Evolutionary conservation across 1,139 yeast species (phyloP).

Genomic region (Kurtzmaniella quercitrusa): DNA sequence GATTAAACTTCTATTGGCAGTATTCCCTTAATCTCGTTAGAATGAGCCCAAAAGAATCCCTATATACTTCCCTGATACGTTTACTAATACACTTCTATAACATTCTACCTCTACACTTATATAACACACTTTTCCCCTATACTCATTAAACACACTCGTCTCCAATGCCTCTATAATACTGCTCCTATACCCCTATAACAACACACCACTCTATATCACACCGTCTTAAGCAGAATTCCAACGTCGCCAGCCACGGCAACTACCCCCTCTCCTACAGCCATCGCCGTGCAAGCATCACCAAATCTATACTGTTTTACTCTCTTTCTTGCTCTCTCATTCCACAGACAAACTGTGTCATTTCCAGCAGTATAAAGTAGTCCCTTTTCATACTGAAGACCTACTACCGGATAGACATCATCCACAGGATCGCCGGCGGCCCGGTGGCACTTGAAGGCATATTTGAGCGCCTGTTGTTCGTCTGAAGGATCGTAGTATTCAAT

Average conservation of each 20-base stretch:
- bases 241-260: neutral
- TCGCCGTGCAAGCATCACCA: neutral
- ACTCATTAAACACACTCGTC: no score
- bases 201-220: neutral
- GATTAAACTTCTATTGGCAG: no score
- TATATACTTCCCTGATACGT: no score
- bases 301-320: conserved; percentile 49
- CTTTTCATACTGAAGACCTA: conserved; percentile 55
- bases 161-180: no score
- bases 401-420: conserved; percentile 75
- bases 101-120: no score
- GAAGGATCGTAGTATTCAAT: conserved; percentile 64
- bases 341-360: conserved; percentile 69
- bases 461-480: conserved; percentile 40
- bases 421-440: conserved; percentile 30
- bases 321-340: conserved; percentile 69
- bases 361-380: conserved; percentile 64
- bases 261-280: neutral
- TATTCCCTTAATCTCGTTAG: no score
- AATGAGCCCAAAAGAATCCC: no score
- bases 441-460: conserved; percentile 86
- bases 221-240: conserved; percentile 3
- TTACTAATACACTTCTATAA: no score
- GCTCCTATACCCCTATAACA: neutral
- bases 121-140: no score